Percentiles rank a stretch among this genome's conserved stretches.
phyloP scores from a whole-genome alignment of 2,329 filamentous ascomycete species.

The Colletotrichum sp. region DNA sequence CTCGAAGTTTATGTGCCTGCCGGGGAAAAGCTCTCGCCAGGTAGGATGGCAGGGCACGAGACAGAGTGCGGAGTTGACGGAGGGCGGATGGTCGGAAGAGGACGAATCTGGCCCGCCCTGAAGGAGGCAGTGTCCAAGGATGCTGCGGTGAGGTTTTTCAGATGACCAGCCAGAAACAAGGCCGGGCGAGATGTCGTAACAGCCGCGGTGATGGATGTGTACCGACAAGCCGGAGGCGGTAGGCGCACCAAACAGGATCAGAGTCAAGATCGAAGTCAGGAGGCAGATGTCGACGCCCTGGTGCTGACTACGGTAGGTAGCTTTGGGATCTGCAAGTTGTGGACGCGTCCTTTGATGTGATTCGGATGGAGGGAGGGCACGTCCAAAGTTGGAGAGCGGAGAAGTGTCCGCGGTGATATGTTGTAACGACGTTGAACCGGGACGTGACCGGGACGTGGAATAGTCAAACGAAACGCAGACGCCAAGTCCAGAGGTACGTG shows the following conservation, averaged over 20 bases:
- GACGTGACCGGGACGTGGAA: neutral
- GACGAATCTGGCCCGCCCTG: neutral
- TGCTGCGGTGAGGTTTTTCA: neutral
- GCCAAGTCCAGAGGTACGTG: neutral
- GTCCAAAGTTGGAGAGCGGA: neutral
- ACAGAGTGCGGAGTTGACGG: neutral
- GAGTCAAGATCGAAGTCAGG: neutral
- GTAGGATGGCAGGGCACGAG: neutral
- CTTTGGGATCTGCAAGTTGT: neutral
- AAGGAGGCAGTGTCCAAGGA: neutral
- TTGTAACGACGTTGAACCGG: neutral
- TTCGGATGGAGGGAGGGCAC: neutral
- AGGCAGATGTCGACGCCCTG: neutral
- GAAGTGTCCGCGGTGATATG: neutral
- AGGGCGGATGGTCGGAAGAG: neutral
- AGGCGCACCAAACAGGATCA: neutral
- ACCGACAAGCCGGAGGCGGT: neutral
- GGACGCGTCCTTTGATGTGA: conserved; percentile 1
- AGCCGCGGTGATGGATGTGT: neutral
- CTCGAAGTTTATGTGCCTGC: conserved; percentile 4
- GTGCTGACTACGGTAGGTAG: neutral
- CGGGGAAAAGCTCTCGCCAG: neutral
- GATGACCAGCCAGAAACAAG: neutral
- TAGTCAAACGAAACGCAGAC: neutral
- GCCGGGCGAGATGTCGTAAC: neutral